Evolutionary conservation across 2,329 filamentous ascomycete species (phyloP).

Genomic region (Fusarium oxysporum): DNA sequence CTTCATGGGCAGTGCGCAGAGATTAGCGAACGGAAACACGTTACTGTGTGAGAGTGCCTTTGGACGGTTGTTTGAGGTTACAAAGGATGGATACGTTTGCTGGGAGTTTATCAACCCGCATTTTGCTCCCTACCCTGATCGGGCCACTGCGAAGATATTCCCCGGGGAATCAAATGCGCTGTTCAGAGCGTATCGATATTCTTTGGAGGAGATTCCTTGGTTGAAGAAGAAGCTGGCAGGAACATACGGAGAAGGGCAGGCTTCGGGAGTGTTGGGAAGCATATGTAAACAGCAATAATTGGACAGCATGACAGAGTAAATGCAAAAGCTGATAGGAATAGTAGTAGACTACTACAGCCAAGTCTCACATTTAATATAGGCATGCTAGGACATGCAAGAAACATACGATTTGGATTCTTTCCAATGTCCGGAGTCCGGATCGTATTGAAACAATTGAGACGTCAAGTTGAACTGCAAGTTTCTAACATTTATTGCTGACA

Average conservation of each 20-base stretch:
- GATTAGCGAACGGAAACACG: conserved; percentile 45
- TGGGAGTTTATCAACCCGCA: conserved; percentile 49
- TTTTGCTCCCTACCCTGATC: conserved; percentile 44
- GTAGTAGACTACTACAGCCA: rapidly evolving
- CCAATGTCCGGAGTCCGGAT: no score
- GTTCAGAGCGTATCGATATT: conserved; percentile 46
- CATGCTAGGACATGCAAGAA: background rate
- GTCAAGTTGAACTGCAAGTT: no score
- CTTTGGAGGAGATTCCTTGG: conserved; percentile 46
- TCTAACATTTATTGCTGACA: no score
- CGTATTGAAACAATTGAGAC: no score
- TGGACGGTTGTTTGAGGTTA: conserved; percentile 46
- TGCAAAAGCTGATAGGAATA: no score
- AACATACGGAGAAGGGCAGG: background rate
- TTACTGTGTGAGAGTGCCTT: conserved; percentile 46
- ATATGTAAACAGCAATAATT: background rate
- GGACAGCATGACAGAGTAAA: background rate
- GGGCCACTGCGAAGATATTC: conserved; percentile 42
- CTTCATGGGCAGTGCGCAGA: conserved; percentile 48
- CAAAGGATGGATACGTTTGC: conserved; percentile 41
- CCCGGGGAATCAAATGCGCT: conserved; percentile 47
- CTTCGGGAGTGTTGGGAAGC: background rate
- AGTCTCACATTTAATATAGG: background rate
- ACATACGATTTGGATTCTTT: background rate
- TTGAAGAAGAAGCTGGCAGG: conserved; percentile 13